Conservation (phyloP, 176 grass and related monocot species). For the Dactylis glomerata region DNA sequence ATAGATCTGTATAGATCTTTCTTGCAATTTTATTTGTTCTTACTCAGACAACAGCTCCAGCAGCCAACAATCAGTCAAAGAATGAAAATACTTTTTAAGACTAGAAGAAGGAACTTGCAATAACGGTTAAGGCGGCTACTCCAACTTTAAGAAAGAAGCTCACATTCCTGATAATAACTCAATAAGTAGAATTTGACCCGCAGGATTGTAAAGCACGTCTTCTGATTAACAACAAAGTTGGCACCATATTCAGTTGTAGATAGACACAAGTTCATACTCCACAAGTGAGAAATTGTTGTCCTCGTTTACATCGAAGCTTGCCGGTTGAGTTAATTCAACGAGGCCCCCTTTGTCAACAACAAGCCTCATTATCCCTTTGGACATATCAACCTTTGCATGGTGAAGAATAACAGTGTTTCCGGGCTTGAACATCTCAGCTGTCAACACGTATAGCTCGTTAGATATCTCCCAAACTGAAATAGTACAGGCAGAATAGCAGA, state of each 20-base stretch:
- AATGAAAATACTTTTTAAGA: not conserved
- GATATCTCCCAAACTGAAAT: not conserved
- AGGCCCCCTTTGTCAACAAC: slow-evolving; percentile 74
- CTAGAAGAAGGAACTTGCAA: not conserved
- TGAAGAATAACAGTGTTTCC: slow-evolving; percentile 58
- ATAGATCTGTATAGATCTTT: too few species aligned
- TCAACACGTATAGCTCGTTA: slow-evolving; percentile 6
- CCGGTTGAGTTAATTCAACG: slow-evolving; percentile 57
- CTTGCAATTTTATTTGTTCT: too few species aligned
- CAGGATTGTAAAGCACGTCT: not conserved
- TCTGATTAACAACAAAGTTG: not conserved
- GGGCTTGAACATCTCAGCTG: slow-evolving; percentile 73
- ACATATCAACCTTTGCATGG: slow-evolving; percentile 85
- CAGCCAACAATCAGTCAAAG: slow-evolving; percentile 8
- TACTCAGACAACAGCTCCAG: not conserved
- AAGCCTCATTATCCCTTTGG: slow-evolving; percentile 80
- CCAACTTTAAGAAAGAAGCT: not conserved
- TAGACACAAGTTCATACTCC: slow-evolving; percentile 71
- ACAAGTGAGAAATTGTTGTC: slow-evolving; percentile 81
- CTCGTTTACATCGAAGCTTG: slow-evolving; percentile 66
- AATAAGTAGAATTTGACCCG: not conserved
- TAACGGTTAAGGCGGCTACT: not conserved
- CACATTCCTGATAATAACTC: not conserved
- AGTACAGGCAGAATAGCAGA: not conserved
- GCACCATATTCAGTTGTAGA: not conserved